These are phyloP conservation scores for Prunus fruticosa DNA, from an alignment of 306 rosid genomes.

Conservation along the genomic window DNA sequence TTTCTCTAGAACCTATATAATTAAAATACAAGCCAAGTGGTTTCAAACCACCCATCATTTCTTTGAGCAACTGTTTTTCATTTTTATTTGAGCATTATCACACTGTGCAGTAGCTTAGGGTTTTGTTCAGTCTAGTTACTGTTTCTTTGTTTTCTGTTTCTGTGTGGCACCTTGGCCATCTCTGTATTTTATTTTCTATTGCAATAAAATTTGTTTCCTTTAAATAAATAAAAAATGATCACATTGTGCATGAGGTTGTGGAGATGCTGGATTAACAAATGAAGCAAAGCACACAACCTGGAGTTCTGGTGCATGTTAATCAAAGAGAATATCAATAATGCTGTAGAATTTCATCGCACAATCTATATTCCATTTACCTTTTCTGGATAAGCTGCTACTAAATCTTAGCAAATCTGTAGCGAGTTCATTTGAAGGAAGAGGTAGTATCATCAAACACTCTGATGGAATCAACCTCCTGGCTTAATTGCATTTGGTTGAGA, in stretches of 20 bases:
- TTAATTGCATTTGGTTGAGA: neutral
- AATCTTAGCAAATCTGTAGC: slow-evolving; percentile 19
- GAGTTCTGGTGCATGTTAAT: slow-evolving; percentile 23
- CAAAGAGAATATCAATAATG: slow-evolving; percentile 23
- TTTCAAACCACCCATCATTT: no score
- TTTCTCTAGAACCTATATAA: neutral
- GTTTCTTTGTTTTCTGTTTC: no score
- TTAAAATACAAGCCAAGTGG: no score
- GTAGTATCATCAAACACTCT: neutral
- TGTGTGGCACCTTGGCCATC: no score
- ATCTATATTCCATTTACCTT: slow-evolving; percentile 17
- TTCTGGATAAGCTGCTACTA: slow-evolving; percentile 30
- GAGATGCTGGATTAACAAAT: slow-evolving; percentile 27
- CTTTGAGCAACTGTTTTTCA: no score
- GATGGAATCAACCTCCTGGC: neutral
- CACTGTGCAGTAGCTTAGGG: no score
- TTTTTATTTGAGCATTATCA: no score
- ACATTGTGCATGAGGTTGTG: slow-evolving; percentile 28
- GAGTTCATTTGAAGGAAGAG: neutral
- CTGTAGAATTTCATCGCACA: slow-evolving; percentile 16
- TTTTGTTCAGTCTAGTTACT: no score
- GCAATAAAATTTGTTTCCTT: neutral
- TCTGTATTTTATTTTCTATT: no score
- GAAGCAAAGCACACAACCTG: slow-evolving; percentile 27
- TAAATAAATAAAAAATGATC: neutral